phyloP scores from a whole-genome alignment of 345 rosid species.

The Dimocarpus longan region DNA sequence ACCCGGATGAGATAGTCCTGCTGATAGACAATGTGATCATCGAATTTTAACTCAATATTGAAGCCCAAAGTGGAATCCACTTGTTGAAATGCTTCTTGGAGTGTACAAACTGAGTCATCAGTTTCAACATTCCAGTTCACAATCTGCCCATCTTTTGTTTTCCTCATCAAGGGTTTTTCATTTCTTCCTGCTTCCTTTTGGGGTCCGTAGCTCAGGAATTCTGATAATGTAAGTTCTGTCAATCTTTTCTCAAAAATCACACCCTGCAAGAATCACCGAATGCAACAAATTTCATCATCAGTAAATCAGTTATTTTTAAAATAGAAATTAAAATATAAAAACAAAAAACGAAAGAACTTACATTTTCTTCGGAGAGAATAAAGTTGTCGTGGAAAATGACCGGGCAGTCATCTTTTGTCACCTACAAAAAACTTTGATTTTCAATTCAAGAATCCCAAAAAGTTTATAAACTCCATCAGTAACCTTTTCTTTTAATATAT shows the following conservation, averaged over 20 bases:
- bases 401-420: conserved; percentile 89
- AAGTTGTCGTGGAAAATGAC: conserved; percentile 91
- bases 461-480: conserved; percentile 5
- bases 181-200: conserved; percentile 51
- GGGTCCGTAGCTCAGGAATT: conserved; percentile 75
- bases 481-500: background rate
- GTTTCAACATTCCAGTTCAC: conserved; percentile 64
- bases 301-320: background rate
- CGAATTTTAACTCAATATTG: conserved; percentile 91
- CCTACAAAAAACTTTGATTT: conserved; percentile 57
- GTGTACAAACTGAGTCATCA: conserved; percentile 77
- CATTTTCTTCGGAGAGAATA: conserved; percentile 76
- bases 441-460: background rate
- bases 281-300: background rate
- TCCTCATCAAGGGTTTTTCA: conserved; percentile 66
- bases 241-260: conserved; percentile 72
- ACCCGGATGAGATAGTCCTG: conserved; percentile 58
- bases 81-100: conserved; percentile 75
- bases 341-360: conserved; percentile 35
- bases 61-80: conserved; percentile 76
- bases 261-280: conserved; percentile 51
- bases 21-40: conserved; percentile 68
- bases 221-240: conserved; percentile 67
- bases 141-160: conserved; percentile 75
- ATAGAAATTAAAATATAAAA: background rate